A percentile compares a stretch with the other conserved stretches of the same genome.
These are phyloP conservation scores for Tylopilus balloui DNA, from an alignment of 768 basidiomycete species.

Conservation along the genomic window DNA sequence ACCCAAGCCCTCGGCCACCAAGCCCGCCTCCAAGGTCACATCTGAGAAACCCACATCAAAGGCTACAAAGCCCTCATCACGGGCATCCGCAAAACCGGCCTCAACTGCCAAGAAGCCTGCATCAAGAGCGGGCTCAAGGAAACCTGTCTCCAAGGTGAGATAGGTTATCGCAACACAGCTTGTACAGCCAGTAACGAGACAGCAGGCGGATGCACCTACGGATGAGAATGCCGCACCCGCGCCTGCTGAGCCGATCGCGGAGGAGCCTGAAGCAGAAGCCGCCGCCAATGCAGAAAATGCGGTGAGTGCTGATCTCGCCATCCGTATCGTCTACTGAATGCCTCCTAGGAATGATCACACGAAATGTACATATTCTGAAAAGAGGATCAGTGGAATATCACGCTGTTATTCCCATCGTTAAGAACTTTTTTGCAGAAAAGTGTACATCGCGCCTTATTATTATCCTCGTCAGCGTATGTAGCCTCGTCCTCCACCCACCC, in stretches of 20 bases:
- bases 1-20: conserved; percentile 28
- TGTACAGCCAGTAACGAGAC: not conserved
- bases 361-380: conserved; percentile 13
- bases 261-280: conserved; percentile 48
- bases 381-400: conserved; percentile 12
- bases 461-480: conserved; percentile 32
- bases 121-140: conserved; percentile 56
- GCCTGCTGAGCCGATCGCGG: conserved; percentile 46
- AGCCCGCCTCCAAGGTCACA: conserved; percentile 32
- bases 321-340: not conserved
- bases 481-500: conserved; percentile 5
- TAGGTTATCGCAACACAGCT: not conserved
- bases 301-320: conserved; percentile 12
- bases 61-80: conserved; percentile 38
- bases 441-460: conserved; percentile 33
- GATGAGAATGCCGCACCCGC: conserved; percentile 38
- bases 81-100: conserved; percentile 38
- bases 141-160: conserved; percentile 58
- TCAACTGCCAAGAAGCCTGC: conserved; percentile 50
- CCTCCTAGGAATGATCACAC: conserved; percentile 18
- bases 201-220: conserved; percentile 33
- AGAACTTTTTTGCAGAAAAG: conserved; percentile 26
- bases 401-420: conserved; percentile 12
- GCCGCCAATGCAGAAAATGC: conserved; percentile 37
- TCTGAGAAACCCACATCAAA: conserved; percentile 42